Conservation (phyloP, 805 yeast genomes). For the Sugiyamaella smithiae region DNA sequence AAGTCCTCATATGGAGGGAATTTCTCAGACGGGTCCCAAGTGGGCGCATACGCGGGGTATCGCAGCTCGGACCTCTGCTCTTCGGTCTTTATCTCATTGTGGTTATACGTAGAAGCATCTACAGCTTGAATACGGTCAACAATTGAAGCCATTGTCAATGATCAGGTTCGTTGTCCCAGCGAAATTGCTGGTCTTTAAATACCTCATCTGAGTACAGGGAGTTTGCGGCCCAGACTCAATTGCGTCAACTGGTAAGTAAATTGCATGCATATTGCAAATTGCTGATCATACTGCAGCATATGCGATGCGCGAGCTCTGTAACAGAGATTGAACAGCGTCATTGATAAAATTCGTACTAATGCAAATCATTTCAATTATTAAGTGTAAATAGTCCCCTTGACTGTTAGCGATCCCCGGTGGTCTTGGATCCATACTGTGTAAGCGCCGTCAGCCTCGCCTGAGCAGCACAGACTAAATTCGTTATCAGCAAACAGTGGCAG, state of each 20-base stretch:
- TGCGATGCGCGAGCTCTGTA: too few species aligned
- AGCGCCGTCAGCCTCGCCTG: conserved; percentile 34
- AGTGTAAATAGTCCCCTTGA: conserved; percentile 30
- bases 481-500: conserved; percentile 50
- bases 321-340: too few species aligned
- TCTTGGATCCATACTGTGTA: conserved; percentile 30
- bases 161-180: too few species aligned
- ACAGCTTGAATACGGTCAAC: conserved; percentile 4
- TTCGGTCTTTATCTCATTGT: neutral
- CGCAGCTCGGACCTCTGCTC: conserved; percentile 20
- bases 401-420: conserved; percentile 20
- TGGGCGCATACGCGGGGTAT: conserved; percentile 61
- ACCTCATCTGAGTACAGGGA: too few species aligned
- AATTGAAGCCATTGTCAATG: conserved; percentile 6
- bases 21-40: conserved; percentile 62
- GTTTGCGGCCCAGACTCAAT: neutral
- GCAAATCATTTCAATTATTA: too few species aligned
- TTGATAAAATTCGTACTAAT: too few species aligned
- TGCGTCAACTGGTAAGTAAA: neutral
- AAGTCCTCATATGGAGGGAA: conserved; percentile 52
- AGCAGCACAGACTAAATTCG: conserved; percentile 25
- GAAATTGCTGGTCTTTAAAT: too few species aligned
- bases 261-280: neutral
- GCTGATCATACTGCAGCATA: neutral
- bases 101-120: neutral